Base-by-base conservation (phyloP, 441 rosid genomes). In the Erodium trifolium region DNA sequence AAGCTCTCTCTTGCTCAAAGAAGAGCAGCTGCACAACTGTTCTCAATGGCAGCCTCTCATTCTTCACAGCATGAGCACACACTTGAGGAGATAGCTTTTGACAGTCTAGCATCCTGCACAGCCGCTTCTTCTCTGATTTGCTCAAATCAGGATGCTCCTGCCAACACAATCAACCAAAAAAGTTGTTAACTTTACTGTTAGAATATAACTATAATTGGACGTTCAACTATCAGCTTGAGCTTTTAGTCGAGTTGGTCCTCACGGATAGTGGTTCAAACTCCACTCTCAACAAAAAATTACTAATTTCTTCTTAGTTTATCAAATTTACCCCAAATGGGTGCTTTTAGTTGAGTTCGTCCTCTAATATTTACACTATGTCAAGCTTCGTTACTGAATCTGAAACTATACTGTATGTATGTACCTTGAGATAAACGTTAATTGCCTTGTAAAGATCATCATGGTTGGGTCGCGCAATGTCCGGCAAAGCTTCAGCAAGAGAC, bases 1-100 rank as follows among this genome's bases (percentile, higher is more conserved):
- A 57, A 6, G 29, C 27, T 57, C 63, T 19, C 63, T 57, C 97
- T 69, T 89, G 98, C 18, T 95, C 99, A 34, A 89, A 95, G 83
- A 85, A 95, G 72, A 92, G 88, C 65, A 89, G 89, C 76, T 89
- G 99, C 68, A 95, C 99, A 2, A 95, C 98, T 0, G 98, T 95
- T 79, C 97, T 86, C 74, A 95, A 45, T 9, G 99, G 99, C 35
- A 95, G 84, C 70, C 92, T 81, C 81, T 92, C 99, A 49, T 95
- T 95, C 78, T 92, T 95, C 49, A 90, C 92, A 0, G 98, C 99
- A 13, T 90, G 99, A 1, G 97, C 84, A 0, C 99, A 90, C 29
- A 92, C 86, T 67, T 89, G 95, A 12, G 87, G 82, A 9, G 99
- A 88, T 68, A 95, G 78, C 76, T 88, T 90, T 79, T 88, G 94